Conservation (phyloP, 2,329 filamentous ascomycete species). For the Aspergillus sp. region DNA sequence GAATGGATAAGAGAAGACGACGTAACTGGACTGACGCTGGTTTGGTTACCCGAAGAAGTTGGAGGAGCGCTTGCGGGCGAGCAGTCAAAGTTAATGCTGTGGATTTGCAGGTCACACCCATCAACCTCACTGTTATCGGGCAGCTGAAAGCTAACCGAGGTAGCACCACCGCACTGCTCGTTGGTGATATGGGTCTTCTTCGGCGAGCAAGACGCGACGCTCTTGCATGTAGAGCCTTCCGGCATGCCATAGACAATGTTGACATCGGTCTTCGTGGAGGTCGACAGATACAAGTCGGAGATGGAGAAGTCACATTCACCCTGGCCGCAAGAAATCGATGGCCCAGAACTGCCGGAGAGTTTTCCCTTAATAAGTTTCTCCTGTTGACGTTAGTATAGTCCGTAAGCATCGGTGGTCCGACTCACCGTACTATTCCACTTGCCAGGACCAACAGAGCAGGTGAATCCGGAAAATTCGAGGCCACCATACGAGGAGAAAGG, state of each 20-base stretch:
- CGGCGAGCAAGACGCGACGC: constrained; percentile 58
- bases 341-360: constrained; percentile 39
- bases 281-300: constrained; percentile 60
- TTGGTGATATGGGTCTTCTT: constrained; percentile 65
- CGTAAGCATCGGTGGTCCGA: constrained; percentile 9
- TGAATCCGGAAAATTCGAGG: constrained; percentile 65
- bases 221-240: constrained; percentile 73
- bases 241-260: constrained; percentile 83
- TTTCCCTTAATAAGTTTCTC: constrained; percentile 54
- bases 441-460: constrained; percentile 43
- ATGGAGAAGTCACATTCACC: constrained; percentile 60
- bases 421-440: constrained; percentile 34
- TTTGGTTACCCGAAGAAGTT: not conserved
- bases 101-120: constrained; percentile 57
- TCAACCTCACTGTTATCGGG: constrained; percentile 48
- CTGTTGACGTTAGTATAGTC: constrained; percentile 19
- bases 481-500: constrained; percentile 58
- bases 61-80: constrained; percentile 12
- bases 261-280: constrained; percentile 66
- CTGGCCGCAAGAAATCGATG: constrained; percentile 51
- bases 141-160: constrained; percentile 61
- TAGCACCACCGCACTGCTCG: constrained; percentile 86
- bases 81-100: constrained; percentile 20
- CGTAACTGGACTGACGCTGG: constrained; percentile 13
- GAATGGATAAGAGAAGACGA: constrained; percentile 8